Conservation (phyloP, 352 stramenopile genomes). For the Globisporangium abappressorium region DNA sequence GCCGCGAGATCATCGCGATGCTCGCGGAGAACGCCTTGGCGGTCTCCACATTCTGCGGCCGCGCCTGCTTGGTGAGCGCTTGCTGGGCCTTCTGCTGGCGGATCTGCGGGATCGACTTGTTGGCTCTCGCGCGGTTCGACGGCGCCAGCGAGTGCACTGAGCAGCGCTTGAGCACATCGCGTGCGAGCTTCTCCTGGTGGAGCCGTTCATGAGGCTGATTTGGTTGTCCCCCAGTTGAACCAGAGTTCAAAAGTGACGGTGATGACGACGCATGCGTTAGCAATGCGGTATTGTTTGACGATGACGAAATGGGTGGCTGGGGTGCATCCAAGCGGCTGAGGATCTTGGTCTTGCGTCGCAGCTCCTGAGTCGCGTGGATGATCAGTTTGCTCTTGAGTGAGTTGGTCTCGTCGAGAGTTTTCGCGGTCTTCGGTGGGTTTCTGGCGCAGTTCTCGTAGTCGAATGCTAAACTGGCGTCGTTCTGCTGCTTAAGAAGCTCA, state of each 20-base stretch:
- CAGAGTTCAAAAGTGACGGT: not conserved
- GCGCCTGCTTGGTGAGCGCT: conserved; percentile 25
- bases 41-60: conserved; percentile 42
- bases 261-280: conserved; percentile 1
- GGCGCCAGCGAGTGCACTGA: conserved; percentile 26
- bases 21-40: conserved; percentile 60
- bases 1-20: conserved; percentile 73
- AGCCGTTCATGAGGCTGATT: conserved; percentile 25
- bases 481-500: conserved; percentile 34
- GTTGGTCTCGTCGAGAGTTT: conserved; percentile 20
- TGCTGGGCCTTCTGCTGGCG: conserved; percentile 33
- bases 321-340: conserved; percentile 17
- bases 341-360: conserved; percentile 33
- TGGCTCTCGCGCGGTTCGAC: conserved; percentile 28
- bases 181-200: conserved; percentile 35
- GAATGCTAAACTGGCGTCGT: conserved; percentile 40
- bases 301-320: not conserved
- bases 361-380: conserved; percentile 31
- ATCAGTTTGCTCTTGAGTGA: conserved; percentile 29
- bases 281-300: not conserved
- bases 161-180: conserved; percentile 29
- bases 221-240: not conserved
- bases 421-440: conserved; percentile 18
- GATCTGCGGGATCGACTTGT: conserved; percentile 27
- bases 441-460: conserved; percentile 42